Conservation (phyloP, 768 basidiomycete species). For the Leccinum barrowsii region DNA sequence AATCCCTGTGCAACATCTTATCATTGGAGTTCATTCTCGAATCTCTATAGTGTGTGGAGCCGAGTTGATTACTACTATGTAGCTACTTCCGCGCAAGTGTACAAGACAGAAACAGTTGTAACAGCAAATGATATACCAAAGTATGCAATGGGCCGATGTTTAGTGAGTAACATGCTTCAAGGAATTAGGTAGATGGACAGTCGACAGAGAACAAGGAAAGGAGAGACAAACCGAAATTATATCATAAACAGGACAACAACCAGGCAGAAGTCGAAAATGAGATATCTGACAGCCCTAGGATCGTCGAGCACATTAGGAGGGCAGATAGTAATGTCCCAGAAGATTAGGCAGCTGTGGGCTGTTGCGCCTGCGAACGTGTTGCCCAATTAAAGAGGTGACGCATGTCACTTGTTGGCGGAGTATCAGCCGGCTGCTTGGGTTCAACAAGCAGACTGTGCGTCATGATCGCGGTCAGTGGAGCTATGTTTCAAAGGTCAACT, state of each 20-base stretch:
- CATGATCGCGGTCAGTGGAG: not conserved
- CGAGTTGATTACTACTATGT: conserved; percentile 10
- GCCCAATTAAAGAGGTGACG: conserved; percentile 81
- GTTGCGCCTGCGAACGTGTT: conserved; percentile 49
- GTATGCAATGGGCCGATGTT: conserved; percentile 25
- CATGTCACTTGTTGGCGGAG: conserved; percentile 60
- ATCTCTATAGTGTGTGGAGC: not conserved
- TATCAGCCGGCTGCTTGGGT: conserved; percentile 76
- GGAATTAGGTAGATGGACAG: conserved; percentile 26
- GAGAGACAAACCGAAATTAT: conserved; percentile 24
- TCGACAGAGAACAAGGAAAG: conserved; percentile 7
- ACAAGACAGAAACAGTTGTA: conserved; percentile 27
- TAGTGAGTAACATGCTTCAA: conserved; percentile 21
- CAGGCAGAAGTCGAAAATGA: conserved; percentile 12
- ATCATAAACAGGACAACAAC: conserved; percentile 27
- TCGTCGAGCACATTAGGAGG: not conserved
- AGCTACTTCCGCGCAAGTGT: conserved; percentile 24
- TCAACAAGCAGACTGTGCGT: conserved; percentile 69
- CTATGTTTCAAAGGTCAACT: not conserved
- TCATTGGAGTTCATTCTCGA: not conserved
- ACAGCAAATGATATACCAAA: conserved; percentile 31
- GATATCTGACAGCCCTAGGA: conserved; percentile 11
- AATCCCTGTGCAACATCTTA: not conserved
- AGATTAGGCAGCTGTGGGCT: conserved; percentile 35
- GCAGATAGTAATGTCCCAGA: conserved; percentile 20